phyloP scores from a whole-genome alignment of 164 flowering plant species.

The Vitis cinerea region DNA sequence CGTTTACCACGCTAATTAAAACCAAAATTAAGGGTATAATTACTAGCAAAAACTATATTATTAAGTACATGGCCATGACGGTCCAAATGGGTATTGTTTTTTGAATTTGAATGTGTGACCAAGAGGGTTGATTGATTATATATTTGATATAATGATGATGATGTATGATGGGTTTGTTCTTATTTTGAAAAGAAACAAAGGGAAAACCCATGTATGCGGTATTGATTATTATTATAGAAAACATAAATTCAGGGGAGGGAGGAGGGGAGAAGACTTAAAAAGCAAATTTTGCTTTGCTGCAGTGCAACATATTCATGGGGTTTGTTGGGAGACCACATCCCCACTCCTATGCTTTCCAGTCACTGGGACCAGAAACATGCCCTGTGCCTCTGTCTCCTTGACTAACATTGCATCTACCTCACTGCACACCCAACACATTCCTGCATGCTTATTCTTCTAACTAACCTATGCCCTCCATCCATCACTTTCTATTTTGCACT shows the following conservation, averaged over 20 bases:
- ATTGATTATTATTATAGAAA: conserved; percentile 7
- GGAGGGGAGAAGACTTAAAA: not conserved
- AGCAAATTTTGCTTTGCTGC: conserved; percentile 10
- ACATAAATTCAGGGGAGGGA: not conserved
- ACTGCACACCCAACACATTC: not conserved
- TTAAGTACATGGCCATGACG: no score
- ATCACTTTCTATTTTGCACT: no score
- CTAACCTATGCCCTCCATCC: not conserved
- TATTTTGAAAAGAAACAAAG: not conserved
- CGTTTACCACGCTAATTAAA: no score
- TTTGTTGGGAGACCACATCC: conserved; percentile 8
- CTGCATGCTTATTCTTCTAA: conserved; percentile 10
- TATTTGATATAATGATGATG: conserved; percentile 12
- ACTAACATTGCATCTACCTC: not conserved
- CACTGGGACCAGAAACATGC: conserved; percentile 39
- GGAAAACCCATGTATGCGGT: not conserved
- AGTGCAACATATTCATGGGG: conserved; percentile 27
- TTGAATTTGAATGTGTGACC: conserved; percentile 11
- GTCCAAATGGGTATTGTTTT: not conserved
- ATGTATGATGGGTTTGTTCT: conserved; percentile 19
- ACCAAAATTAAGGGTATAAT: no score
- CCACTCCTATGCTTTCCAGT: conserved; percentile 14
- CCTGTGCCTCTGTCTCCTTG: conserved; percentile 27
- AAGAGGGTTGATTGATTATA: conserved; percentile 12
- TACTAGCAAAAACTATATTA: no score